Conservation (phyloP, 2,329 filamentous ascomycete genomes). For the Trematosphaeria pertusa region DNA sequence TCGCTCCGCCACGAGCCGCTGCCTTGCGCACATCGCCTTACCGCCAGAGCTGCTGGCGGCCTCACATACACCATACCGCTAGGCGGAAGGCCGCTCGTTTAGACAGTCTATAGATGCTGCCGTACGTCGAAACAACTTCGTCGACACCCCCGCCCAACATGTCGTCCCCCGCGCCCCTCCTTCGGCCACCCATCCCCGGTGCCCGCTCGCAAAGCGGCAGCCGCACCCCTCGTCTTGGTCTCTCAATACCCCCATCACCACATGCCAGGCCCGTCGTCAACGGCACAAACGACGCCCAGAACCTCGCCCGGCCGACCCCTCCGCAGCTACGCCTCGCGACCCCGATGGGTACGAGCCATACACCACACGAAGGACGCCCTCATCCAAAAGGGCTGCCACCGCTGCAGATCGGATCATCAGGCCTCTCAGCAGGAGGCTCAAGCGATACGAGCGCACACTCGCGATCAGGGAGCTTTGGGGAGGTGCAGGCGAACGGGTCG, state of each 20-base stretch:
- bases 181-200: conserved; percentile 82
- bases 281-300: conserved; percentile 52
- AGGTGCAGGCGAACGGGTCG: conserved; percentile 79
- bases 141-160: conserved; percentile 58
- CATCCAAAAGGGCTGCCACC: conserved; percentile 60
- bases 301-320: conserved; percentile 64
- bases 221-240: conserved; percentile 78
- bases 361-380: conserved; percentile 72
- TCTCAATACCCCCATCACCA: conserved; percentile 89
- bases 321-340: conserved; percentile 87
- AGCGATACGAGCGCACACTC: conserved; percentile 85
- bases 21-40: conserved; percentile 5
- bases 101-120: conserved; percentile 32
- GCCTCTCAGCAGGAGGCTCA: conserved; percentile 71
- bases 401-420: conserved; percentile 61
- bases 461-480: conserved; percentile 83
- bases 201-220: conserved; percentile 62
- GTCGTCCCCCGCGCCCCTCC: conserved; percentile 79
- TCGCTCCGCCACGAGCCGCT: conserved; percentile 13
- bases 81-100: background rate
- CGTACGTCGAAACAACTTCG: conserved; percentile 28
- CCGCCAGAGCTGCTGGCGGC: conserved; percentile 8
- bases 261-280: conserved; percentile 80
- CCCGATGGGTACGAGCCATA: conserved; percentile 80
- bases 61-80: background rate